Evolutionary conservation across 768 basidiomycete species (phyloP).

Genomic region (Lactarius psammicola): DNA sequence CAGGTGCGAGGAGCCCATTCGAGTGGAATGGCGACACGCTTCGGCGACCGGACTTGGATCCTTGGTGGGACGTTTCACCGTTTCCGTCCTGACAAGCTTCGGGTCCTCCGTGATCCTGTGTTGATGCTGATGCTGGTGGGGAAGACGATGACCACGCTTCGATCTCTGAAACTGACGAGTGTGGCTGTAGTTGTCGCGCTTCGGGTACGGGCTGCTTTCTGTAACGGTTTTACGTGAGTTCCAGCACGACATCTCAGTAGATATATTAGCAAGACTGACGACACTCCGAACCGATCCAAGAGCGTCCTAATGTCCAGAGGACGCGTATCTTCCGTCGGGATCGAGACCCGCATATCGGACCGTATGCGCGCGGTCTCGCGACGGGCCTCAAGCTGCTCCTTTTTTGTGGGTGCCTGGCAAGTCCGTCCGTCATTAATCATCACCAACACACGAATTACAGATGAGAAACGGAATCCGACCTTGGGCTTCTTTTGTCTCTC

Average conservation of each 20-base stretch:
- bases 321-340: slow-evolving; percentile 38
- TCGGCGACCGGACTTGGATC: neutral
- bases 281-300: slow-evolving; percentile 27
- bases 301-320: slow-evolving; percentile 14
- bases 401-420: slow-evolving; percentile 53
- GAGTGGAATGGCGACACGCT: slow-evolving; percentile 22
- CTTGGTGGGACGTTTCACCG: neutral
- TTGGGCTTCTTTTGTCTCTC: slow-evolving; percentile 39
- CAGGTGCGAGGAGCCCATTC: slow-evolving; percentile 19
- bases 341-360: slow-evolving; percentile 45
- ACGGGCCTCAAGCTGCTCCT: slow-evolving; percentile 48
- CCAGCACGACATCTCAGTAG: neutral
- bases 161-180: slow-evolving; percentile 24
- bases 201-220: neutral
- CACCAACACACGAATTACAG: neutral
- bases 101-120: neutral
- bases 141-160: slow-evolving; percentile 23
- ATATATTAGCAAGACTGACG: slow-evolving; percentile 37
- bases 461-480: slow-evolving; percentile 30
- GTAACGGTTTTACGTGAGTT: neutral
- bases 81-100: neutral
- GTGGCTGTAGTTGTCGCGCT: slow-evolving; percentile 14
- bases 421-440: slow-evolving; percentile 9
- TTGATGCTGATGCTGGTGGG: slow-evolving; percentile 5
- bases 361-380: slow-evolving; percentile 50